Evolutionary conservation across 306 rosid genomes (phyloP).

Genomic region (Herpetospermum pedunculosum): DNA sequence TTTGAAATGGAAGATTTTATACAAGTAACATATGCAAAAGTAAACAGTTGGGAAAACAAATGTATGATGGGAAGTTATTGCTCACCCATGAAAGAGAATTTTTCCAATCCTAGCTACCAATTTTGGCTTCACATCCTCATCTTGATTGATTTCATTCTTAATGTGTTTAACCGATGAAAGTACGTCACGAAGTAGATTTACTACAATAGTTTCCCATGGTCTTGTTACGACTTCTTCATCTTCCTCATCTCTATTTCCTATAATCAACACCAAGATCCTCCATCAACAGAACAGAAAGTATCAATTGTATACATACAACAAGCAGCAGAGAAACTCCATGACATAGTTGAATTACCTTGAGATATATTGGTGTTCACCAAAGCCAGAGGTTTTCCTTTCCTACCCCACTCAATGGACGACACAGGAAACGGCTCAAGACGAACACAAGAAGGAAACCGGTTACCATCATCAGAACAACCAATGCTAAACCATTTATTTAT

Average conservation of each 20-base stretch:
- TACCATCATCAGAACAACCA: constrained; percentile 17
- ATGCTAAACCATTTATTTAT: constrained; percentile 20
- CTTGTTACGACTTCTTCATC: neutral
- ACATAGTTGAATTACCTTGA: constrained; percentile 9
- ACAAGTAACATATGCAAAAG: neutral
- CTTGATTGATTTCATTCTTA: constrained; percentile 11
- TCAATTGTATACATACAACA: neutral
- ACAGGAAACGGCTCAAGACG: constrained; percentile 15
- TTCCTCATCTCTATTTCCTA: constrained; percentile 2
- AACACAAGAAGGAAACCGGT: constrained; percentile 16
- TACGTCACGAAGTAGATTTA: constrained; percentile 19
- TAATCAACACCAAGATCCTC: neutral
- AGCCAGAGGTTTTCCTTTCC: constrained; percentile 20
- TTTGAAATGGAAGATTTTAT: neutral
- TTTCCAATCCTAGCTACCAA: constrained; percentile 37
- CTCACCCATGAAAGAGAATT: constrained; percentile 30
- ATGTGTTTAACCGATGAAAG: constrained; percentile 15
- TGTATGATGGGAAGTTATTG: neutral
- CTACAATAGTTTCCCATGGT: constrained; percentile 21
- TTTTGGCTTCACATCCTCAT: constrained; percentile 8
- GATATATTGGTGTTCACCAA: constrained; percentile 9
- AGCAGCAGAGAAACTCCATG: neutral
- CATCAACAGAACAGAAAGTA: neutral
- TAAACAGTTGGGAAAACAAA: too few relatives aligned
- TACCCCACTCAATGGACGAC: constrained; percentile 4